phyloP scores from a whole-genome alignment of 1,139 yeast genomes.

The Yamadazyma sp. region DNA sequence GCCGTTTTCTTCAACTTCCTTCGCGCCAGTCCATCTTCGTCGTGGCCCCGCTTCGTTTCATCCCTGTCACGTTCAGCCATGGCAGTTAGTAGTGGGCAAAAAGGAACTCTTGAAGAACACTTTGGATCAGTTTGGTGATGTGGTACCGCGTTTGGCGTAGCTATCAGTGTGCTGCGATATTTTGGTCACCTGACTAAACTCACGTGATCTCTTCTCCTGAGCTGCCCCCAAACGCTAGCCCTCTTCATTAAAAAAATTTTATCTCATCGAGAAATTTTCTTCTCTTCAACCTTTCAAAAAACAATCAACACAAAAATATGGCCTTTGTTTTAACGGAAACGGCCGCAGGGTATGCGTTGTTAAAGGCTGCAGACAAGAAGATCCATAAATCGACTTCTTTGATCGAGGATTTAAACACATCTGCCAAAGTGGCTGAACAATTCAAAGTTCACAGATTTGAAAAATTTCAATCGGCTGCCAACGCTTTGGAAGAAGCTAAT shows the following conservation, averaged over 20 bases:
- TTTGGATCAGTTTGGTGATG: too few relatives aligned
- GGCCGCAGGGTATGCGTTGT: slow-evolving; percentile 96
- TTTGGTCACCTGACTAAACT: too few relatives aligned
- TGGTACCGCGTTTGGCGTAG: neutral
- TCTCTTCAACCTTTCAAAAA: neutral
- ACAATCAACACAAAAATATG: slow-evolving; percentile 45
- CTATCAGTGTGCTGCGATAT: too few relatives aligned
- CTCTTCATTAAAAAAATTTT: slow-evolving; percentile 3
- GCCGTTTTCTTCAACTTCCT: slow-evolving; percentile 25
- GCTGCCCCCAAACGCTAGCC: too few relatives aligned
- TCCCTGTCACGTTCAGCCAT: neutral
- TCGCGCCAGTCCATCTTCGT: neutral
- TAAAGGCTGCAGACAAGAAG: slow-evolving; percentile 97
- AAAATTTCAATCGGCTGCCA: slow-evolving; percentile 91
- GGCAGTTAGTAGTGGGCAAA: too few relatives aligned
- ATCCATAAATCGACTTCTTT: slow-evolving; percentile 80
- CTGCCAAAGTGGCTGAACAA: slow-evolving; percentile 76
- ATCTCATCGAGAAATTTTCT: slow-evolving; percentile 7
- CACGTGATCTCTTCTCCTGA: neutral
- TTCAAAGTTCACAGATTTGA: slow-evolving; percentile 95
- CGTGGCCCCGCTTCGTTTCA: neutral
- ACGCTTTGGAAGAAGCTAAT: slow-evolving; percentile 94
- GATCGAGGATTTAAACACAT: slow-evolving; percentile 74
- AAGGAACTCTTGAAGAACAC: too few relatives aligned
- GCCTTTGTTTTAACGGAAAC: slow-evolving; percentile 96